phyloP scores from a whole-genome alignment of 345 rosid genomes.

The Dovyalis caffra region DNA sequence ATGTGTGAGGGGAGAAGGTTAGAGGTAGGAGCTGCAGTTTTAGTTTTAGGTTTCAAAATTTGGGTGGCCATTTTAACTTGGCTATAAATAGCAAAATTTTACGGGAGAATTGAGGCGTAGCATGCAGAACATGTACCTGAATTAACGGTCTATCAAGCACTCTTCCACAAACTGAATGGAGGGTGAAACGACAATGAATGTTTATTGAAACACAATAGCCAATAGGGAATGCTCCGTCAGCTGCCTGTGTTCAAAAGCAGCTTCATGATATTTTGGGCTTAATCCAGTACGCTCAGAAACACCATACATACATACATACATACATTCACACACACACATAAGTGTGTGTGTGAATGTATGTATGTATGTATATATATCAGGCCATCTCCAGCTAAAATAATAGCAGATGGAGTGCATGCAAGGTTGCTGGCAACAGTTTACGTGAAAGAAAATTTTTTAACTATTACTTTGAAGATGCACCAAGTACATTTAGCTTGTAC shows the following conservation, averaged over 20 bases:
- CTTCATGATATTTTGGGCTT: too few relatives aligned
- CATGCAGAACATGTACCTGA: slow-evolving; percentile 32
- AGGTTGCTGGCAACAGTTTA: too few relatives aligned
- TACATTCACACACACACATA: too few relatives aligned
- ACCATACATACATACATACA: too few relatives aligned
- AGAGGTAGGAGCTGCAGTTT: slow-evolving; percentile 16
- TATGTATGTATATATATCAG: too few relatives aligned
- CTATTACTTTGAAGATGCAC: too few relatives aligned
- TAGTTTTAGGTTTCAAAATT: slow-evolving; percentile 29
- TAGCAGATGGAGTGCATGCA: too few relatives aligned
- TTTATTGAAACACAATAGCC: neutral
- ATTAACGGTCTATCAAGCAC: slow-evolving; percentile 48
- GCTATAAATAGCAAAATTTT: slow-evolving; percentile 22
- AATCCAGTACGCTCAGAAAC: too few relatives aligned
- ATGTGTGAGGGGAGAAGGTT: slow-evolving; percentile 15
- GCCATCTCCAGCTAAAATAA: too few relatives aligned
- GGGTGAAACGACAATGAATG: neutral
- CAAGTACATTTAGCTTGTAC: too few relatives aligned
- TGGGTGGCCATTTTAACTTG: slow-evolving; percentile 30
- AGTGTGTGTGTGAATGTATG: too few relatives aligned
- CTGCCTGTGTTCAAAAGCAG: neutral
- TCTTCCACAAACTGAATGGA: slow-evolving; percentile 7
- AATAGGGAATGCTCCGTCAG: neutral
- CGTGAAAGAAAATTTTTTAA: too few relatives aligned
- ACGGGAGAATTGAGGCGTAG: slow-evolving; percentile 23